phyloP scores from a whole-genome alignment of 2,329 filamentous ascomycete genomes.

The Exophiala mesophila region DNA sequence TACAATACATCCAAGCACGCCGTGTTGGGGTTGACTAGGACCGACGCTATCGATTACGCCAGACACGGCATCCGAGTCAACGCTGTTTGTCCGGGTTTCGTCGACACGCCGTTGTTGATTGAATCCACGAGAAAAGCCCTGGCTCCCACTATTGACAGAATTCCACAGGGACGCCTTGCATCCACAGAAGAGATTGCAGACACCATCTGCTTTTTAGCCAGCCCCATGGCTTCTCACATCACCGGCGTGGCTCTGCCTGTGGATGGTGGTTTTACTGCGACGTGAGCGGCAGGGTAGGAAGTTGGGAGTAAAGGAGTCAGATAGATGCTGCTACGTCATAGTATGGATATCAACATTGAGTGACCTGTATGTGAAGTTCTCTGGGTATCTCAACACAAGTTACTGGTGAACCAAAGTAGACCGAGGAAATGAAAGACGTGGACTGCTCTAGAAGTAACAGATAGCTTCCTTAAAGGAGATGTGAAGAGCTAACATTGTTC shows the following conservation, averaged over 20 bases:
- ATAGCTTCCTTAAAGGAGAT: too few species aligned
- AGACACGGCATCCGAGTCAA: conserved; percentile 47
- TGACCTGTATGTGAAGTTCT: too few species aligned
- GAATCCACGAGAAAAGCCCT: conserved; percentile 52
- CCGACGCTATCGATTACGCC: conserved; percentile 50
- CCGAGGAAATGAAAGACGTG: too few species aligned
- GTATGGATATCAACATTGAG: too few species aligned
- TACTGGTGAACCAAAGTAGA: too few species aligned
- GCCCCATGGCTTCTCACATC: conserved; percentile 65
- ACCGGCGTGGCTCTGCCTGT: conserved; percentile 64
- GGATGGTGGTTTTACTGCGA: conserved; percentile 71
- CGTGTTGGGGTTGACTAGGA: conserved; percentile 53
- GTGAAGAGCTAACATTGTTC: too few species aligned
- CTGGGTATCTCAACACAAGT: too few species aligned
- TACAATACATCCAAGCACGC: conserved; percentile 50
- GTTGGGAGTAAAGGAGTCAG: too few species aligned
- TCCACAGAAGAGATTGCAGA: conserved; percentile 50
- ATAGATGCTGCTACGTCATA: too few species aligned
- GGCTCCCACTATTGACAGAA: conserved; percentile 36
- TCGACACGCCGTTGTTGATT: conserved; percentile 62
- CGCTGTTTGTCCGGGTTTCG: conserved; percentile 49
- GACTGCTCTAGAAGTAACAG: too few species aligned
- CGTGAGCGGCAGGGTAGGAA: too few species aligned
- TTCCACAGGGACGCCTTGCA: conserved; percentile 50
- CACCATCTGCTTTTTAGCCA: conserved; percentile 63